Conservation (phyloP, 495 filamentous ascomycete species). For the Letharia columbiana region DNA sequence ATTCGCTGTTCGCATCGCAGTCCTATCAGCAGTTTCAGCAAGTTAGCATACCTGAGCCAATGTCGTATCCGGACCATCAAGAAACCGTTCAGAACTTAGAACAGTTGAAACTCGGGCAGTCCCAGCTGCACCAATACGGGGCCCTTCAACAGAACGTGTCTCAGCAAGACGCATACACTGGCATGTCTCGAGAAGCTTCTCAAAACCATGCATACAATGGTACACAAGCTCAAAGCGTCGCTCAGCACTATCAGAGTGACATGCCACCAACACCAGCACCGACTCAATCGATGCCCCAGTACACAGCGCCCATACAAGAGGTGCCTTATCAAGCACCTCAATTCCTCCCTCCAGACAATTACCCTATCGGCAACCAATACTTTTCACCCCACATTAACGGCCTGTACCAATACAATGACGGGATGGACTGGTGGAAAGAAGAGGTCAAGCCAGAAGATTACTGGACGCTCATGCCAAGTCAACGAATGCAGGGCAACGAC, state of each 20-base stretch:
- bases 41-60: constrained; percentile 7
- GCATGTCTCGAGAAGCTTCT: constrained; percentile 16
- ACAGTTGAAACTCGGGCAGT: constrained; percentile 5
- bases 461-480: constrained; percentile 3
- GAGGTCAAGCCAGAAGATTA: constrained; percentile 14
- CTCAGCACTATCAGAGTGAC: constrained; percentile 13
- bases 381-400: neutral
- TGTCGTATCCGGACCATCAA: constrained; percentile 9
- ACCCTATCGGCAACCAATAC: constrained; percentile 2
- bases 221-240: constrained; percentile 1
- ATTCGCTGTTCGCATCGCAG: constrained; percentile 12
- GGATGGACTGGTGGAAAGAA: constrained; percentile 6
- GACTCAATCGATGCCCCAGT: constrained; percentile 14
- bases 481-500: constrained; percentile 3
- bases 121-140: constrained; percentile 9
- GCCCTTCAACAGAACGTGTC: constrained; percentile 5
- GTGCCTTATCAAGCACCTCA: constrained; percentile 15
- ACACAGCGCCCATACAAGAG: constrained; percentile 4
- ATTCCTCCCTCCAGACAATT: constrained; percentile 7
- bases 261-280: constrained; percentile 17
- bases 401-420: constrained; percentile 2
- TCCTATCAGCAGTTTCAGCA: constrained; percentile 3
- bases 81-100: neutral
- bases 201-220: constrained; percentile 14
- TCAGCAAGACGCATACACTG: constrained; percentile 6